These are phyloP conservation scores for Pichia rugopelliculosa DNA, from an alignment of 805 yeast species.

Conservation along the genomic window DNA sequence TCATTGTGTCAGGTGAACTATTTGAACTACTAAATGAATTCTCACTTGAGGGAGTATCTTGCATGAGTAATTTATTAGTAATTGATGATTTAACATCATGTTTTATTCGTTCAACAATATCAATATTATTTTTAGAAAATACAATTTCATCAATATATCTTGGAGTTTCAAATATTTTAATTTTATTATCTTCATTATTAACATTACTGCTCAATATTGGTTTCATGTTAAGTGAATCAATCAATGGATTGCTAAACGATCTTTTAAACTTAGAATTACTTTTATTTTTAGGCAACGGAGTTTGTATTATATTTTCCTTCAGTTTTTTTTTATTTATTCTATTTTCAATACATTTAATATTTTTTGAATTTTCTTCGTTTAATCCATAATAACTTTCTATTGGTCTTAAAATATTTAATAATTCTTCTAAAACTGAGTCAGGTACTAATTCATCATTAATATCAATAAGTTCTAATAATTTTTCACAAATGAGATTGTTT, in stretches of 20 bases:
- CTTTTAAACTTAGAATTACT: not conserved
- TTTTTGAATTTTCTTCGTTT: not conserved
- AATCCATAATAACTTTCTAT: constrained; percentile 8
- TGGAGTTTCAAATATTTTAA: constrained; percentile 9
- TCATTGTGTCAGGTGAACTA: constrained; percentile 12
- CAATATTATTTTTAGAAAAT: constrained; percentile 9
- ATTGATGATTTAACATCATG: not conserved
- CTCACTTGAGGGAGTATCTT: not conserved
- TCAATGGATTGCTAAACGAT: constrained; percentile 10
- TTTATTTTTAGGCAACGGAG: not conserved
- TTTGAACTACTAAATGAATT: not conserved
- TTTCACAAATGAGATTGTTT: constrained; percentile 49
- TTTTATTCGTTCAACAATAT: constrained; percentile 9
- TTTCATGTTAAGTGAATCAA: constrained; percentile 6
- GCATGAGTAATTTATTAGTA: not conserved
- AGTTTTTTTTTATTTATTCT: not conserved
- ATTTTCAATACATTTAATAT: not conserved
- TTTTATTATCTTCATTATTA: not conserved
- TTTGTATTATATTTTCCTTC: constrained; percentile 1
- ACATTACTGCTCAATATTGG: constrained; percentile 1
- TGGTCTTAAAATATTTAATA: constrained; percentile 5
- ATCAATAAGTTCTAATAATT: constrained; percentile 34
- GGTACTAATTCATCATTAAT: constrained; percentile 20
- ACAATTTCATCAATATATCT: constrained; percentile 1
- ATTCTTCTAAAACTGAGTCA: not conserved